Conservation (phyloP, 352 stramenopile species). For the Globisporangium paddicum region DNA sequence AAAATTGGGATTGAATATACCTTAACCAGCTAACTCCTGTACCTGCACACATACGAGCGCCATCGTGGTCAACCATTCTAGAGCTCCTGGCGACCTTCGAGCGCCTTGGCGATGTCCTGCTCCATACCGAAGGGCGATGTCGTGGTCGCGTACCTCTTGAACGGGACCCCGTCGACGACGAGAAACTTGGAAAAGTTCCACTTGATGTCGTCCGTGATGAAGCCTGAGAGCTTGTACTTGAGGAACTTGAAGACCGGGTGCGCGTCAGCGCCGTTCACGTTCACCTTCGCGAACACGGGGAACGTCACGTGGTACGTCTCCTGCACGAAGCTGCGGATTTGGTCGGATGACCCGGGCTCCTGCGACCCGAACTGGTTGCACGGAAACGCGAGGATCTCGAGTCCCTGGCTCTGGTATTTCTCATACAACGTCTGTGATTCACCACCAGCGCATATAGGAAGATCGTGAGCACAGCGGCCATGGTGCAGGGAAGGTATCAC, state of each 20-base stretch:
- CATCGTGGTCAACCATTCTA: background rate
- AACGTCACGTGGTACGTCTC: constrained; percentile 78
- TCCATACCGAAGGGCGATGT: constrained; percentile 68
- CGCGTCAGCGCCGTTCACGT: constrained; percentile 91
- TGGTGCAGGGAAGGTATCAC: background rate
- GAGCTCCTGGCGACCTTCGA: constrained; percentile 16
- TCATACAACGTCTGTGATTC: constrained; percentile 55
- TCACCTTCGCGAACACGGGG: constrained; percentile 87
- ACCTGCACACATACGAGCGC: background rate
- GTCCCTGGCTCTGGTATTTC: constrained; percentile 60
- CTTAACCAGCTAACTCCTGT: background rate
- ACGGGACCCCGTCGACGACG: constrained; percentile 62
- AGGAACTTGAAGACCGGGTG: constrained; percentile 91
- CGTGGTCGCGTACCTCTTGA: constrained; percentile 63
- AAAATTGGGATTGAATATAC: background rate
- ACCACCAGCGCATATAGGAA: background rate
- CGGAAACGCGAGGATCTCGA: constrained; percentile 92
- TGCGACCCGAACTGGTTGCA: constrained; percentile 96
- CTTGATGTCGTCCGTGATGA: constrained; percentile 75
- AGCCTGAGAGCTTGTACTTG: constrained; percentile 60
- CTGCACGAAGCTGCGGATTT: constrained; percentile 78
- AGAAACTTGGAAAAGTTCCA: constrained; percentile 91
- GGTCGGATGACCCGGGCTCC: constrained; percentile 63
- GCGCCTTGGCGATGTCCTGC: constrained; percentile 47
- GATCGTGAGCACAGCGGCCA: background rate